These are phyloP conservation scores for Peronospora farinosa DNA, from an alignment of 352 stramenopile genomes.

Conservation along the genomic window DNA sequence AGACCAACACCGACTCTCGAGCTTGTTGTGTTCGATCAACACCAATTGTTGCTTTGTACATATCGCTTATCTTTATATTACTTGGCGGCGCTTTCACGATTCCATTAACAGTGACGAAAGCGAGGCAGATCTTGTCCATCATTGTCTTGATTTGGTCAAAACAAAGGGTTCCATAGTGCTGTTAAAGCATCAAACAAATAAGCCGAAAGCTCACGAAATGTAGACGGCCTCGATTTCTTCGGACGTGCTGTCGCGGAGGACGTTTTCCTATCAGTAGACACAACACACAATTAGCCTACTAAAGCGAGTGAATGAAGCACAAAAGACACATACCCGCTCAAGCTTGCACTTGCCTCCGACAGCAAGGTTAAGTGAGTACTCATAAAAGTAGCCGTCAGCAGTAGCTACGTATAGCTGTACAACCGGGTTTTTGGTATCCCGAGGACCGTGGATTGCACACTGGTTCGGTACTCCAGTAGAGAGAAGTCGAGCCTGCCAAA, in stretches of 20 bases:
- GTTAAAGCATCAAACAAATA: neutral
- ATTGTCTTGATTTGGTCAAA: constrained; percentile 1
- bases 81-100: constrained; percentile 75
- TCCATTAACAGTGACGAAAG: constrained; percentile 73
- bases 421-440: constrained; percentile 39
- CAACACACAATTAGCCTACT: constrained; percentile 1
- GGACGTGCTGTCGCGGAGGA: constrained; percentile 72
- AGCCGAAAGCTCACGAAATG: constrained; percentile 44
- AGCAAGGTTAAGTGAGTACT: constrained; percentile 75
- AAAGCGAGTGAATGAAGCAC: constrained; percentile 4
- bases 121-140: constrained; percentile 87
- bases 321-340: constrained; percentile 33
- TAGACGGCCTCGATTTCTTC: constrained; percentile 84
- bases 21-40: constrained; percentile 14
- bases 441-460: constrained; percentile 74
- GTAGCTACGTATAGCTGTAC: constrained; percentile 79
- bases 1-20: constrained; percentile 18
- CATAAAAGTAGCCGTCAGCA: constrained; percentile 79
- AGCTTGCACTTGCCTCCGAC: constrained; percentile 77
- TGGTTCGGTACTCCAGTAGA: constrained; percentile 65
- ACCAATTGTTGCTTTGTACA: constrained; percentile 10
- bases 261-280: constrained; percentile 55
- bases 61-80: constrained; percentile 7
- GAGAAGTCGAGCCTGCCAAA: constrained; percentile 54
- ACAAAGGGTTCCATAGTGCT: neutral